Evolutionary conservation across 2,329 filamentous ascomycete species (phyloP), one percentile per base, ranked within the genome.

Genomic region (Aspergillus jensenii): DNA sequence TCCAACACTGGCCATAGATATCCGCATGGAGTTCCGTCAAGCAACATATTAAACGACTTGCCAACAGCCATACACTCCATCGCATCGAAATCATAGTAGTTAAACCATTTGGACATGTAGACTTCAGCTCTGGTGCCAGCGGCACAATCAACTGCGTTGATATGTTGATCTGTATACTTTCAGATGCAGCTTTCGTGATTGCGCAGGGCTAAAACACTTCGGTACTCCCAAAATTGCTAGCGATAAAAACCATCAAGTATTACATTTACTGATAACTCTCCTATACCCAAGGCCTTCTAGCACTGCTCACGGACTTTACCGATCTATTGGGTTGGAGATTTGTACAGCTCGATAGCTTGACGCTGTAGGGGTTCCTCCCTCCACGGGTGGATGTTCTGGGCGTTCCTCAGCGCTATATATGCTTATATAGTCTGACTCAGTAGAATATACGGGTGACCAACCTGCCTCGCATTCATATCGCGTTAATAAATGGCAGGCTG

Each of bases 261-360:
- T n/a, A 39, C 6, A 12, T 55, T 72, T 74, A 56, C 74, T 71
- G 49, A 70, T 72, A 63, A 79, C 79, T 27, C 7, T 3, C 1
- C 71, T 77, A 7, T 63, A 50, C 69, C 71, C 77, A 76, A 80
- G 39, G 75, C 65, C 6, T 70, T 65, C 11, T 77, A 67, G n/a
- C 76, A 67, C 6, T 67, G 65, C 52, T 76, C 73, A 64, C 79
- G 76, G 23, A 25, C 35, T 21, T 40, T 51, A 9, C 25, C 25
- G 7, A 27, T 27, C 7, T 27, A 8, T 27, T 27, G 25, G 25
- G 25, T 8, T 27, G 9, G 9, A 27, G 7, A 27, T 27, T 27
- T 27, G 25, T 8, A 27, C 25, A 8, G 25, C 25, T 27, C 7
- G 7, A 27, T 27, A 27, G 9, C 25, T 27, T 21, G 21, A 21